Evolutionary conservation across 2,329 filamentous ascomycete species (phyloP).

Genomic region (Epichloe aotearoae): DNA sequence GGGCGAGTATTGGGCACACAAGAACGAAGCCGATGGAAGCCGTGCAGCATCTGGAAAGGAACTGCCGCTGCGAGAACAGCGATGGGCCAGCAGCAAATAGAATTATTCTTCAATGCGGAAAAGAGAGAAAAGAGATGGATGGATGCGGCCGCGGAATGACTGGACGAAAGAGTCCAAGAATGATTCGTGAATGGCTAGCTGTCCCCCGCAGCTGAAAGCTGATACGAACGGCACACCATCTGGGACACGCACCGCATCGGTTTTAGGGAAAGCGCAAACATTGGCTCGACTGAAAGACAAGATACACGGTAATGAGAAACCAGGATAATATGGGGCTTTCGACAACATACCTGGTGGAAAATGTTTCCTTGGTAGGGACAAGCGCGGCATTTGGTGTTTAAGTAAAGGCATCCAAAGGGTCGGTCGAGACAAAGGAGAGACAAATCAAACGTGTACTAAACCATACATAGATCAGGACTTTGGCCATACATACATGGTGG

Average conservation of each 20-base stretch:
- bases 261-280: not conserved
- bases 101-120: not conserved
- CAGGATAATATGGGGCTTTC: not conserved
- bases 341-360: not conserved
- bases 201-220: not conserved
- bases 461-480: constrained; percentile 2
- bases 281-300: not conserved
- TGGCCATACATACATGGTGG: constrained; percentile 1
- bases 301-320: not conserved
- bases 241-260: not conserved
- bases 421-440: not conserved
- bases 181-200: not conserved
- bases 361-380: not conserved
- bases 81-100: constrained; percentile 47
- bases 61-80: constrained; percentile 60
- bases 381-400: constrained; percentile 4
- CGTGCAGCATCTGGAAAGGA: constrained; percentile 39
- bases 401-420: not conserved
- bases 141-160: not conserved
- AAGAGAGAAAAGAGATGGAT: not conserved
- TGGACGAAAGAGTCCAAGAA: not conserved
- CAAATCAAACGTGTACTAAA: constrained; percentile 1
- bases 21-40: constrained; percentile 55
- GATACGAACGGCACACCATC: not conserved
- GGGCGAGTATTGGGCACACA: constrained; percentile 89